A percentile compares a stretch with the other conserved stretches of the same genome.
phyloP scores from a whole-genome alignment of 305 asterid genomes.

The Caryopteris hybrid region DNA sequence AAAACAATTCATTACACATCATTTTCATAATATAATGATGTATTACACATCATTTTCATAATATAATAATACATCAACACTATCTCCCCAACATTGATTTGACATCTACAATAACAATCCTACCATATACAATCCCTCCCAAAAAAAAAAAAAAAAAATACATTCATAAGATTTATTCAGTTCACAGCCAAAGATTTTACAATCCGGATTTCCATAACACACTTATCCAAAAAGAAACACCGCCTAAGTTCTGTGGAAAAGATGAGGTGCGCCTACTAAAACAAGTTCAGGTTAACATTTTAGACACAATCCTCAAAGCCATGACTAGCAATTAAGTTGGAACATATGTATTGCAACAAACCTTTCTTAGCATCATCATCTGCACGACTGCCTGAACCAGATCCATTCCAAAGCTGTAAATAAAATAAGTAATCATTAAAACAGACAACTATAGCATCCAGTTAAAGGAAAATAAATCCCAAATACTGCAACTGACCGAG shows the following conservation, averaged over 20 bases:
- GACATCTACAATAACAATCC: too few species aligned
- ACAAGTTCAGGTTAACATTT: slow-evolving; percentile 7
- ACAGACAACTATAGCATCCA: neutral
- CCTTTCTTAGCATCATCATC: slow-evolving; percentile 51
- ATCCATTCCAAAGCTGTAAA: slow-evolving; percentile 36
- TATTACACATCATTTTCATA: too few species aligned
- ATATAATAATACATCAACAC: too few species aligned
- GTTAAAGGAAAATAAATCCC: neutral
- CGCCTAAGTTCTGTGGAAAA: neutral
- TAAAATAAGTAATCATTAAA: slow-evolving; percentile 1
- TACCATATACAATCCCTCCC: too few species aligned
- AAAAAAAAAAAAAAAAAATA: too few species aligned
- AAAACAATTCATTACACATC: too few species aligned
- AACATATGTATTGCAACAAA: slow-evolving; percentile 7
- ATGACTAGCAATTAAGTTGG: slow-evolving; percentile 5
- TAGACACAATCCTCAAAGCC: neutral
- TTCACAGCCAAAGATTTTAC: too few species aligned
- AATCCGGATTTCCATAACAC: too few species aligned
- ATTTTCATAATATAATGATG: too few species aligned
- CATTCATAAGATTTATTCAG: too few species aligned
- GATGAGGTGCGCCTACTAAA: neutral
- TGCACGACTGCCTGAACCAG: slow-evolving; percentile 39
- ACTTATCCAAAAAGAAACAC: too few species aligned
- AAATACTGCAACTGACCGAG: slow-evolving; percentile 39
- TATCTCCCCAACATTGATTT: too few species aligned